Evolutionary conservation across 2,329 filamentous ascomycete species (phyloP), one percentile per base, ranked within the genome.

Genomic region (Anthostomella pinea): DNA sequence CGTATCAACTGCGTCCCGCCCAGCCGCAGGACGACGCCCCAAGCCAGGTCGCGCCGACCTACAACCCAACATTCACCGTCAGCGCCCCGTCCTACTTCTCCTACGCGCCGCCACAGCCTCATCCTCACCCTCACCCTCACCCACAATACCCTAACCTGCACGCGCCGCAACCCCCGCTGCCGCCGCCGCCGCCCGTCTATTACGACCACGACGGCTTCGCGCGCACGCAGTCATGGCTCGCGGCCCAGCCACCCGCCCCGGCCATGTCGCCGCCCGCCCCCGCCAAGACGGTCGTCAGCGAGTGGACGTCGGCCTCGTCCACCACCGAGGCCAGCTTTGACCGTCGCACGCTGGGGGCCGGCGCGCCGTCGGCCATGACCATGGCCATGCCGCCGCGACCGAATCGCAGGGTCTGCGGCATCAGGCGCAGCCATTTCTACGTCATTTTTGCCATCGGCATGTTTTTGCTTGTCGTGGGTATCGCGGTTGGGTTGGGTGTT

Each of bases 401-500:
- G n/a, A n/a, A n/a, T n/a, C 11, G 13, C 24, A 40, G 43, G 37
- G 51, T 64, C 14, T 60, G 56, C 19, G 61, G 60, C 6, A 33
- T 64, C 23, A 52, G 41, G 37, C 48, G 45, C 31, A 46, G 46
- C 9, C 25, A 40, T 3, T 62, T 62, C 27, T 58, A 54, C 49
- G 34, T 57, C 6, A 35, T 59, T 5, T 15, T 63, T 13, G 60
- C 53, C 5, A 30, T 62, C 4, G 52, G 42, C 0, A 21, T 56
- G 0, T 57, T 60, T 16, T 21, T 59, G 9, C 26, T 58, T 1
- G 53, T 64, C 5, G 41, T 55, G 17, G 60, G 49, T 6, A 38
- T 63, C 5, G 59, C 58, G 3, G 39, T 56, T 1, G 61, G 61
- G 0, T 42, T 63, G 2, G 62, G 61, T 0, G 49, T 63, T 3